A percentile compares a stretch with the other conserved stretches of the same genome.
These are phyloP conservation scores for Tolypocladium tropicale DNA, from an alignment of 2,329 filamentous ascomycete genomes.

Conservation along the genomic window DNA sequence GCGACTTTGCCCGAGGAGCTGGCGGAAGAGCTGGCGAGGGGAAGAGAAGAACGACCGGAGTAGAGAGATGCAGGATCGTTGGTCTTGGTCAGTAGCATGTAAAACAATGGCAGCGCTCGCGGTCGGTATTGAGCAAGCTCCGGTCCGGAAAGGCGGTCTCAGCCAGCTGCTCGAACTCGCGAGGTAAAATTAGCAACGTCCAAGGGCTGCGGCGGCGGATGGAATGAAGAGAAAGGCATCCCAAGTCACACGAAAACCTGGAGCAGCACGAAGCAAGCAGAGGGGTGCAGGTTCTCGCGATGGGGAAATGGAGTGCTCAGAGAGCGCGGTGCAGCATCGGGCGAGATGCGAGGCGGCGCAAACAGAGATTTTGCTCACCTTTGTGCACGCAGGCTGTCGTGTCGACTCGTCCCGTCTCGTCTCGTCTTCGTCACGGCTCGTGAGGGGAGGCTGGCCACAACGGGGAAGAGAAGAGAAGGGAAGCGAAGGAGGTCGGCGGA, in stretches of 20 bases:
- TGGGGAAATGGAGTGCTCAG: too few relatives aligned
- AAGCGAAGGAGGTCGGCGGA: slow-evolving; percentile 22
- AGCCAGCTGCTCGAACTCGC: background rate
- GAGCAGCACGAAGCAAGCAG: background rate
- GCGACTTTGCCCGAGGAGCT: slow-evolving; percentile 26
- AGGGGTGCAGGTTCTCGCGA: background rate
- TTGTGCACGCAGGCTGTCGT: background rate
- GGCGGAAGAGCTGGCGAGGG: slow-evolving; percentile 32
- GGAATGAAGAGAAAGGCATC: background rate
- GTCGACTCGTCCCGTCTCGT: slow-evolving; percentile 3
- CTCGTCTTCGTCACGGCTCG: slow-evolving; percentile 1
- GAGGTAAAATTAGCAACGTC: background rate
- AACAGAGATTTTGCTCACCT: slow-evolving; percentile 13
- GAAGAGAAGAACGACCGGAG: background rate
- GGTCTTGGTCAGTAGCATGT: background rate
- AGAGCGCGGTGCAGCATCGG: background rate
- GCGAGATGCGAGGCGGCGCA: background rate
- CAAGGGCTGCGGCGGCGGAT: background rate
- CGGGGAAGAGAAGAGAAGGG: slow-evolving; percentile 12
- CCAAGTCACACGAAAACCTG: background rate
- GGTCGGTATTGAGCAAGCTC: background rate
- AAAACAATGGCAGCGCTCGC: background rate
- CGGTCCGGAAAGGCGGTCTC: background rate
- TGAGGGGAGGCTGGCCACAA: slow-evolving; percentile 10
- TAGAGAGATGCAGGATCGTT: background rate